A percentile compares a stretch with the other conserved stretches of the same genome.
These are phyloP conservation scores for Plectranthus barbatus DNA, from an alignment of 257 asterid genomes.

Conservation along the genomic window DNA sequence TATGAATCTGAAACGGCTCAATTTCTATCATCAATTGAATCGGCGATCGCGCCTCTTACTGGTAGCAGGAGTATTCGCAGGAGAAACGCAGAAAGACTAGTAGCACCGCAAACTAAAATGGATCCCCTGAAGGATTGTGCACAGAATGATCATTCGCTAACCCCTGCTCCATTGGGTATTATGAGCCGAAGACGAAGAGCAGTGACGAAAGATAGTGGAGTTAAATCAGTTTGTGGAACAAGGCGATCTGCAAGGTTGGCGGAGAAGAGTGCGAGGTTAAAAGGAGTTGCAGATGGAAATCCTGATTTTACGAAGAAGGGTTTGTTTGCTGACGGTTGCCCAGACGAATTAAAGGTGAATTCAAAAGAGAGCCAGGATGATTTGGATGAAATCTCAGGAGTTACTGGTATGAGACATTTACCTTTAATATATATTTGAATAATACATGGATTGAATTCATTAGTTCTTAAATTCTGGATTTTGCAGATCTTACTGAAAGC, in stretches of 20 bases:
- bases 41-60: constrained; percentile 45
- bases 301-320: constrained; percentile 21
- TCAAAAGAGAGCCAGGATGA: no score
- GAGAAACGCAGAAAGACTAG: constrained; percentile 25
- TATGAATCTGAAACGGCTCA: constrained; percentile 34
- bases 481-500: constrained; percentile 13
- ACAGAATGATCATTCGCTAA: neutral
- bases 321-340: constrained; percentile 18
- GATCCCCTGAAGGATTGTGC: no score
- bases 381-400: constrained; percentile 21
- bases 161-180: constrained; percentile 38
- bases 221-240: constrained; percentile 27
- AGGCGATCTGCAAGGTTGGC: constrained; percentile 67
- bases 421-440: neutral
- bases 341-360: neutral
- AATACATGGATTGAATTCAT: neutral
- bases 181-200: constrained; percentile 37
- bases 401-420: constrained; percentile 24
- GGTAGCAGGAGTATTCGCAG: constrained; percentile 40
- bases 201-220: neutral
- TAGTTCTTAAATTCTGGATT: neutral
- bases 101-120: constrained; percentile 16
- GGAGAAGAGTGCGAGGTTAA: constrained; percentile 23
- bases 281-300: neutral
- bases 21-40: constrained; percentile 46